Base-by-base conservation (phyloP, 2,329 filamentous ascomycete genomes). In the Botryotinia globosa region DNA sequence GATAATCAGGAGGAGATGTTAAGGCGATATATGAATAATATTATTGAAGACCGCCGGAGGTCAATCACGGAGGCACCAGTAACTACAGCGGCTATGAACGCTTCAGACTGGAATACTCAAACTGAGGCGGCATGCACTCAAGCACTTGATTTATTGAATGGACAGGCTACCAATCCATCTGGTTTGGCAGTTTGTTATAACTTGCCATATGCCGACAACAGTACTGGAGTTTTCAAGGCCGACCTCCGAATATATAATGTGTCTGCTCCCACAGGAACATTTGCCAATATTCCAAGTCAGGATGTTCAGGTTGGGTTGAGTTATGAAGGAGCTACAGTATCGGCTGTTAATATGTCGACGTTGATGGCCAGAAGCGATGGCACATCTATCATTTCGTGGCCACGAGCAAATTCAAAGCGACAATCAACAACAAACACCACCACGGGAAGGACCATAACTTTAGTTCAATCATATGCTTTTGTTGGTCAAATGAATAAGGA, bases 141-240 rank as follows among this genome's bases (percentile, higher is more conserved):
- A 34, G 85, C 87, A 14, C 84, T 96, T 29, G 80, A 81, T 3
- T 80, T 82, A 39, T 84, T 94, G 66, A 83, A 84, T 22, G 83
- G 82, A 18, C 83, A 85, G 74, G 87, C 89, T 59, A 87, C 87
- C 37, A 95, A 94, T 76, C 91, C 92, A 8, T 91, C 92, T 16
- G 93, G 93, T 68, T 88, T 93, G 65, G 91, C 91, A 73, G 88
- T 93, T 65, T 97, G 93, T 86, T 96, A 95, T 84, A 97, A 96
- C 80, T 82, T 97, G 37, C 90, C 91, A 0, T 88, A 88, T 56
- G 86, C 94, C 73, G 87, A 95, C 82, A 88, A 87, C 77, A 81
- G 82, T 7, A 90, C 87, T 0, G 92, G 92, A 44, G 84, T 89
- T 25, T 96, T 96, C 80, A 88, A 92, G 81, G 92, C 92, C 44